Percentiles rank a stretch among this genome's conserved stretches.
These are phyloP conservation scores for Adansonia digitata DNA, from an alignment of 345 rosid species.

Conservation along the genomic window DNA sequence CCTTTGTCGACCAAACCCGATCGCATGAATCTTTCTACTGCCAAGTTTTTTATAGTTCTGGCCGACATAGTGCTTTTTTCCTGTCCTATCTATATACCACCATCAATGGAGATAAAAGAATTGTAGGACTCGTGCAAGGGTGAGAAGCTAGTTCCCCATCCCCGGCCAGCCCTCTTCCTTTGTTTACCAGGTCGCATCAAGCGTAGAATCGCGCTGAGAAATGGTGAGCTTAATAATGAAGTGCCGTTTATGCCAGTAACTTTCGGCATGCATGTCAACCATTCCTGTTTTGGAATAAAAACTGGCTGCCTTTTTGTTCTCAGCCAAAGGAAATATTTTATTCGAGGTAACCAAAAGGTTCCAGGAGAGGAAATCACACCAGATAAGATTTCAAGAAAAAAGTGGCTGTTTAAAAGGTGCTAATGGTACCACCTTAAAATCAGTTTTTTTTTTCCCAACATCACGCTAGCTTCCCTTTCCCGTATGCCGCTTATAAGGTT, in stretches of 20 bases:
- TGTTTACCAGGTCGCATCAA: not conserved
- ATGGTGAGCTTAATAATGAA: not conserved
- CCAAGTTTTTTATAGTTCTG: slow-evolving; percentile 4
- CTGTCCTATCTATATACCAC: slow-evolving; percentile 21
- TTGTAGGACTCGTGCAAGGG: not conserved
- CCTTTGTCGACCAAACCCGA: not conserved
- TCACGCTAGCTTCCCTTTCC: no score
- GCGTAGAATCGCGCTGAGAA: not conserved
- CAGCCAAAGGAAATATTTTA: no score
- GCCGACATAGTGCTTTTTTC: slow-evolving; percentile 19
- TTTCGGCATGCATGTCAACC: not conserved
- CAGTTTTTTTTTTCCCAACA: no score
- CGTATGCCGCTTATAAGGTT: not conserved
- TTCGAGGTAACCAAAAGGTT: no score
- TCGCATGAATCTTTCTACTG: not conserved
- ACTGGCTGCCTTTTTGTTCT: not conserved
- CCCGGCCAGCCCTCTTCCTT: not conserved
- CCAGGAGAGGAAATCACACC: no score
- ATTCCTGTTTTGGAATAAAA: not conserved
- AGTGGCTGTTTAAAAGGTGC: not conserved
- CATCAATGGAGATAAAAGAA: slow-evolving; percentile 12
- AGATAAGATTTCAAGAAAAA: no score
- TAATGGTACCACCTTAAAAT: no score
- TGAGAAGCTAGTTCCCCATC: not conserved
- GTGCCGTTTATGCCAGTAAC: not conserved